These are phyloP conservation scores for Pythium grandisporangium DNA, from an alignment of 352 stramenopile genomes.

Conservation along the genomic window DNA sequence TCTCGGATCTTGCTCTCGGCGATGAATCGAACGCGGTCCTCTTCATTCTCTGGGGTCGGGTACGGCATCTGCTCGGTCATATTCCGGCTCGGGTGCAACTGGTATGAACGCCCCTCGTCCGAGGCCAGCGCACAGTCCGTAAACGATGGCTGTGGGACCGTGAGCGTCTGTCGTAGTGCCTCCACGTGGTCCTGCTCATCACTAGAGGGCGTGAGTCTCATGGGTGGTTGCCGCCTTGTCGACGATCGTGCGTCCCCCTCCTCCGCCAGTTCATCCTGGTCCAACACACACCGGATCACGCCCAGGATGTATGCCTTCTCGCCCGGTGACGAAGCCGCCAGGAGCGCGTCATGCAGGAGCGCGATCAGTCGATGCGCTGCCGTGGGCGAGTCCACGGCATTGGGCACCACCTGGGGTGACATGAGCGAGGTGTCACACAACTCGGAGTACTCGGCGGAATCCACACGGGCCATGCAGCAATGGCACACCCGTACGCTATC, in stretches of 20 bases:
- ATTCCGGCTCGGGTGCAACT: conserved; percentile 18
- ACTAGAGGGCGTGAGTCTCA: not conserved
- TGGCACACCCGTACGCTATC: conserved; percentile 32
- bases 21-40: conserved; percentile 33
- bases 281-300: conserved; percentile 46
- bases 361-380: conserved; percentile 20
- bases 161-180: not conserved
- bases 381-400: conserved; percentile 10
- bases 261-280: conserved; percentile 29
- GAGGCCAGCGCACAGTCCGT: conserved; percentile 27
- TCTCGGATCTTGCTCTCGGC: conserved; percentile 22
- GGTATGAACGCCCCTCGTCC: conserved; percentile 30
- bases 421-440: conserved; percentile 15
- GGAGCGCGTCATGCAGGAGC: conserved; percentile 28
- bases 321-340: conserved; percentile 16
- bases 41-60: conserved; percentile 23
- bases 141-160: not conserved
- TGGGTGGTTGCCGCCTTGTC: too few species aligned
- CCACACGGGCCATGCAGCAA: conserved; percentile 40
- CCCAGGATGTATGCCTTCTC: conserved; percentile 28
- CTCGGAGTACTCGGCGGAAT: conserved; percentile 42
- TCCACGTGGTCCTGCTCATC: not conserved
- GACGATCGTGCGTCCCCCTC: too few species aligned
- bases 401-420: conserved; percentile 12
- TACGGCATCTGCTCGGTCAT: conserved; percentile 18